Conservation (phyloP, 164 flowering plant species). For the Vitis labrusca region DNA sequence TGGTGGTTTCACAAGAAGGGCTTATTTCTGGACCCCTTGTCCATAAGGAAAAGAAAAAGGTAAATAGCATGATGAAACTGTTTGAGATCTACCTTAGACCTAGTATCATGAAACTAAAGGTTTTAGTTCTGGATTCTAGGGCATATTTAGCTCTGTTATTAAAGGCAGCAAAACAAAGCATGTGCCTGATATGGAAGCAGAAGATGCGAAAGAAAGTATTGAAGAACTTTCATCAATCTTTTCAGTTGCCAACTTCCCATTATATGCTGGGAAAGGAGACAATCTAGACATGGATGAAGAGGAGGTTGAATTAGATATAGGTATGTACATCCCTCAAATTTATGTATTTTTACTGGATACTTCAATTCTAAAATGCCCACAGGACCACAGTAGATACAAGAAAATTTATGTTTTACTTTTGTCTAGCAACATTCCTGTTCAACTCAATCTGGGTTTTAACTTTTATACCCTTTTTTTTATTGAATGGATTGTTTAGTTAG, state of each 20-base stretch:
- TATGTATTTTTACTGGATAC: no score
- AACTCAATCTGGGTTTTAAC: background rate
- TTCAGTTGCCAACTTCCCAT: conserved; percentile 56
- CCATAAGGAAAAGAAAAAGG: conserved; percentile 87
- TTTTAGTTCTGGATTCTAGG: conserved; percentile 33
- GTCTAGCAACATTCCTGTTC: background rate
- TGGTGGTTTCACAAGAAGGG: conserved; percentile 31
- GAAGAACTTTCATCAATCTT: conserved; percentile 61
- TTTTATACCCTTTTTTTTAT: background rate
- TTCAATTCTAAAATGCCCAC: no score
- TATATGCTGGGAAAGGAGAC: conserved; percentile 29
- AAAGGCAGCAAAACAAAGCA: conserved; percentile 58
- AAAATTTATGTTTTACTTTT: no score
- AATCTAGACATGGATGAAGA: conserved; percentile 31
- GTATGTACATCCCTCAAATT: conserved; percentile 25
- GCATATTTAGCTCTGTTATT: conserved; percentile 64
- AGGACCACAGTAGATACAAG: no score
- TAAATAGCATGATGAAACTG: conserved; percentile 16
- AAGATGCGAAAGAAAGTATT: conserved; percentile 42
- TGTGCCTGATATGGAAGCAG: conserved; percentile 38
- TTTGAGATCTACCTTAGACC: background rate
- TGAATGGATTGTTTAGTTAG: background rate
- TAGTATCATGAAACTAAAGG: background rate
- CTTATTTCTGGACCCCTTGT: conserved; percentile 17
- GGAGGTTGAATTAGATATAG: conserved; percentile 62